phyloP scores from a whole-genome alignment of 176 grass and related monocot genomes.

The Ampelocalamus luodianensis region DNA sequence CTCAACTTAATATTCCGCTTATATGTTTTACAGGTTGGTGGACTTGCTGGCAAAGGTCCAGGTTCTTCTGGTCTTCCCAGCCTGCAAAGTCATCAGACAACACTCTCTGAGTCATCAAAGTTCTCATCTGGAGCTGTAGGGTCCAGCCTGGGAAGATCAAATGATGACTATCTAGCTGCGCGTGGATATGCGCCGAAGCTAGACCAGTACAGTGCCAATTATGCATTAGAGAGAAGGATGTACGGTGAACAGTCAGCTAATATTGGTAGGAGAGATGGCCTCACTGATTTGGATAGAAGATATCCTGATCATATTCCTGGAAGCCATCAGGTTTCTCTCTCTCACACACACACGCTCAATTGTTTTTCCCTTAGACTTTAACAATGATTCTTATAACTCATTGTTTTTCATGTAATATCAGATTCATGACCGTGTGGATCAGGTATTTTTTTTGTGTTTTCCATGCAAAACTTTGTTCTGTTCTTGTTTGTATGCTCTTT shows the following conservation, averaged over 20 bases:
- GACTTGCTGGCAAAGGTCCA: slow-evolving; percentile 49
- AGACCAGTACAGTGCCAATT: slow-evolving; percentile 56
- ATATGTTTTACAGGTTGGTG: slow-evolving; percentile 54
- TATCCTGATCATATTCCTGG: slow-evolving; percentile 58
- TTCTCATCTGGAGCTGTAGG: slow-evolving; percentile 51
- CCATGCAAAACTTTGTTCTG: not conserved
- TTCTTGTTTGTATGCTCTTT: slow-evolving; percentile 10
- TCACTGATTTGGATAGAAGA: slow-evolving; percentile 64
- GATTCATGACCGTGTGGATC: slow-evolving; percentile 49
- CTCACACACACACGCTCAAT: not conserved
- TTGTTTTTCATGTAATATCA: slow-evolving; percentile 33
- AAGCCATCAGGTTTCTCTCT: slow-evolving; percentile 36
- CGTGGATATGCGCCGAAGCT: slow-evolving; percentile 56
- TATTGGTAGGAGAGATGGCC: slow-evolving; percentile 57
- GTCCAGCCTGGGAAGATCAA: slow-evolving; percentile 48
- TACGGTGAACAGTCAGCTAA: slow-evolving; percentile 55
- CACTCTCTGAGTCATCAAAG: slow-evolving; percentile 38
- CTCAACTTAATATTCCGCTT: not conserved
- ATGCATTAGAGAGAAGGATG: slow-evolving; percentile 62
- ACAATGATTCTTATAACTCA: not conserved
- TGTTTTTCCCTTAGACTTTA: not conserved
- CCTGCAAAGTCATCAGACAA: slow-evolving; percentile 43
- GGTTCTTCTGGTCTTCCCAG: slow-evolving; percentile 53
- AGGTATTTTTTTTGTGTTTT: slow-evolving; percentile 19
- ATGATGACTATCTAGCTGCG: slow-evolving; percentile 62